Percentiles rank a stretch among this genome's conserved stretches.
These are phyloP conservation scores for Aquanectria penicillioides DNA, from an alignment of 2,329 filamentous ascomycete genomes.

Conservation along the genomic window DNA sequence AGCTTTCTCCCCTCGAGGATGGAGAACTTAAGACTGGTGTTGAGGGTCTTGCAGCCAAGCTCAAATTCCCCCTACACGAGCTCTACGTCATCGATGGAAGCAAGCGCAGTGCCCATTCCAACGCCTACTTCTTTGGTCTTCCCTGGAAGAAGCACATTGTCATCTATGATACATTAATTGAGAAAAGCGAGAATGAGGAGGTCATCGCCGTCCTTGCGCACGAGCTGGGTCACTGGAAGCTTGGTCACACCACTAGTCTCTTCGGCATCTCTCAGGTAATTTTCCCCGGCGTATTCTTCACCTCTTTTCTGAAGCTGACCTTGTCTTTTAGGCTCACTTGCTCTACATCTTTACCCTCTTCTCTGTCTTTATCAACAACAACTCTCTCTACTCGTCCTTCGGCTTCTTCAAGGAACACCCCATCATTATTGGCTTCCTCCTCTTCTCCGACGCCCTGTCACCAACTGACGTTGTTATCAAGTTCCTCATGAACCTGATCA, in stretches of 20 bases:
- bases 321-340: constrained; percentile 75
- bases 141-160: constrained; percentile 99
- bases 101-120: constrained; percentile 87
- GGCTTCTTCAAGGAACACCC: constrained; percentile 86
- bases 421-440: constrained; percentile 95
- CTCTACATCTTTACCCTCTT: constrained; percentile 98
- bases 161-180: constrained; percentile 96
- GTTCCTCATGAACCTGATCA: constrained; percentile 94
- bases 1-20: constrained; percentile 89
- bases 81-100: constrained; percentile 94
- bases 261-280: constrained; percentile 83
- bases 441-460: constrained; percentile 95
- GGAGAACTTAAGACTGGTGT: constrained; percentile 89
- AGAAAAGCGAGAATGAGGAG: constrained; percentile 92
- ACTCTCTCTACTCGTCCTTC: constrained; percentile 88
- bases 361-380: constrained; percentile 97
- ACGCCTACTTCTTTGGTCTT: constrained; percentile 95
- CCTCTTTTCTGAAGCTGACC: constrained; percentile 41
- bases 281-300: background rate
- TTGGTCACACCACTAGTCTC: constrained; percentile 92
- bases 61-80: constrained; percentile 92
- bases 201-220: constrained; percentile 95
- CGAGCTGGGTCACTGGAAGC: constrained; percentile 96
- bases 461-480: constrained; percentile 96
- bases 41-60: constrained; percentile 81